Evolutionary conservation across 306 rosid species (phyloP), one percentile per base, ranked within the genome.

Genomic region (Luffa aegyptiaca): DNA sequence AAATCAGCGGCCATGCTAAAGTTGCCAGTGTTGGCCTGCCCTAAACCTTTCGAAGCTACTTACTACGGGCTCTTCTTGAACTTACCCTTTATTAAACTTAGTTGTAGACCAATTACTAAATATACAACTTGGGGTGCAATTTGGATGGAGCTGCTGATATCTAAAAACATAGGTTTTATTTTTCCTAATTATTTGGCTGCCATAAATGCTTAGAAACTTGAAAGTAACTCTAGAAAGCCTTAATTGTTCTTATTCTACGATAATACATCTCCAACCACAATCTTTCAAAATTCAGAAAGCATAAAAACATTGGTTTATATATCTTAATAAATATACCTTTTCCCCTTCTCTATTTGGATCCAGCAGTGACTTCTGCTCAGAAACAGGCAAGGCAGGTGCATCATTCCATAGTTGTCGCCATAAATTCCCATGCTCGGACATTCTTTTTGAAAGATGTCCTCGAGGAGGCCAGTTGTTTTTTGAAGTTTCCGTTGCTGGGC

Each of bases 281-380:
- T 31, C 13, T 48, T 46, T 72, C 57, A 21, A 7, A 3, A 3
- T 46, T 71, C 77, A 46, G 2, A 31, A 73, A 73, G 57, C 16
- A 44, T 3, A 31, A 73, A 49, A 73, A 16, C 46, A 26, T 7
- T 0, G 26, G 7, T 48, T 73, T 8, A 31, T 31, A 49, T 33
- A 73, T 46, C 81, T 31, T 31, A 71, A 75, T 21, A 77, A 52
- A 74, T 85, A 75, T 83, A 88, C 99, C 86, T 95, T 95, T 88
- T 95, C 99, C 78, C 97, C 99, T 86, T 95, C 99, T 82, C 97
- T 95, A 64, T 87, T 86, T 79, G 97, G 97, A 89, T 95, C 99
- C 72, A 93, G 87, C 80, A 93, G 94, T 7, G 93, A 93, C 85
- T 93, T 95, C 85, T 95, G 97, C 82, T 95, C 99, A 36, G 87